phyloP scores from a whole-genome alignment of 2,329 filamentous ascomycete species.

The Trichoderma sp. region DNA sequence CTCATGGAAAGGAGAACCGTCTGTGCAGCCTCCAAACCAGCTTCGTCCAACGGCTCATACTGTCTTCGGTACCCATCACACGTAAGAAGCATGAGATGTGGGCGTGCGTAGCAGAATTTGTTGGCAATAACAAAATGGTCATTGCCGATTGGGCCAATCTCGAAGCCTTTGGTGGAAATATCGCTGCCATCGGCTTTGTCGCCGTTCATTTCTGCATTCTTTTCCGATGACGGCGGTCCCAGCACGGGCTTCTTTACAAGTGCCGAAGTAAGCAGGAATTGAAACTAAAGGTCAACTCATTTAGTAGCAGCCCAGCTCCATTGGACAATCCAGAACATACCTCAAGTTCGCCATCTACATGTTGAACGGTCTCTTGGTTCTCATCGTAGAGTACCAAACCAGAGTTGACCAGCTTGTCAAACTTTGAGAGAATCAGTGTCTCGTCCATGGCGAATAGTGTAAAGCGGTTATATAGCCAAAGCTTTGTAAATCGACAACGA shows the following conservation, averaged over 20 bases:
- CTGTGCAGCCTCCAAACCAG: not conserved
- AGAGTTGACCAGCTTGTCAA: not conserved
- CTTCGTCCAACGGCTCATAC: not conserved
- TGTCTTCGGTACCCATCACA: not conserved
- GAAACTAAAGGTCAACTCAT: not conserved
- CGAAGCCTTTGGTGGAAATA: not conserved
- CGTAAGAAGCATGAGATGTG: not conserved
- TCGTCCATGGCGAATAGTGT: not conserved
- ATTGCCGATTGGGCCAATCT: not conserved
- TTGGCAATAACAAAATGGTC: not conserved
- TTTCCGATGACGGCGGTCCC: not conserved
- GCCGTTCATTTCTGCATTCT: not conserved
- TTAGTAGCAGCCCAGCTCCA: not conserved
- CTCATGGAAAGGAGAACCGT: not conserved
- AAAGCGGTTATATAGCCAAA: not conserved
- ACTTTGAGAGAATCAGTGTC: not conserved
- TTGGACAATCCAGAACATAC: not conserved
- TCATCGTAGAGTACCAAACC: not conserved
- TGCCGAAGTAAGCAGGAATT: not conserved
- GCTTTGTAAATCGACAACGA: not conserved
- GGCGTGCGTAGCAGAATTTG: not conserved
- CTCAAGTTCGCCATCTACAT: not conserved
- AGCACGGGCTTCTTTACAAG: not conserved
- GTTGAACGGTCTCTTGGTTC: not conserved
- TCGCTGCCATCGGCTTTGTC: not conserved